These are phyloP conservation scores for Phialemoniopsis sp. DNA, from an alignment of 2,329 filamentous ascomycete genomes.

Conservation along the genomic window DNA sequence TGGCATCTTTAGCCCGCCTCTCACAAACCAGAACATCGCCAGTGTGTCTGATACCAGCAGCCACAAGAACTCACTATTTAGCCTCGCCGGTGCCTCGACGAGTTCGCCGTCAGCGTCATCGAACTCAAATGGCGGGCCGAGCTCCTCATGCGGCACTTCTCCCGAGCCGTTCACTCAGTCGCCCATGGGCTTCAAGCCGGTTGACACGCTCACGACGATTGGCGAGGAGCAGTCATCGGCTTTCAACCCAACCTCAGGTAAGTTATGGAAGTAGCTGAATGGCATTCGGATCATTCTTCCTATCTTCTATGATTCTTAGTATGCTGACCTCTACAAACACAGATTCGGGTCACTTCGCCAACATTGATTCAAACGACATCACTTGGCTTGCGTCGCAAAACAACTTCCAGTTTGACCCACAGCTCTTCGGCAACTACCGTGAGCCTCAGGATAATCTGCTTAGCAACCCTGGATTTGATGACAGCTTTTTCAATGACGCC, in stretches of 20 bases:
- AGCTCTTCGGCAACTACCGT: conserved; percentile 87
- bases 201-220: conserved; percentile 61
- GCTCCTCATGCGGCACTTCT: conserved; percentile 70
- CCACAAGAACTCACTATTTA: conserved; percentile 43
- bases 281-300: neutral
- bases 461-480: conserved; percentile 62
- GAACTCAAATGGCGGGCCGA: conserved; percentile 54
- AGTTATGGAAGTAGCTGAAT: neutral
- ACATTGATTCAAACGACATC: conserved; percentile 52
- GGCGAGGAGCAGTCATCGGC: conserved; percentile 58
- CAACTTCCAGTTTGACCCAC: conserved; percentile 82
- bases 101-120: conserved; percentile 63
- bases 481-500: conserved; percentile 67
- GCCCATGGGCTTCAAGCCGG: conserved; percentile 59
- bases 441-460: conserved; percentile 83
- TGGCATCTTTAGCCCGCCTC: conserved; percentile 56
- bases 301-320: neutral
- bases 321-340: conserved; percentile 6
- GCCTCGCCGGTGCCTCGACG: conserved; percentile 46
- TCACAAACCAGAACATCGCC: conserved; percentile 33
- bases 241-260: neutral
- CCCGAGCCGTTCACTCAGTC: conserved; percentile 73
- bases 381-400: conserved; percentile 79
- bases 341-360: conserved; percentile 32
- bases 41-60: conserved; percentile 42